Evolutionary conservation across 2,329 filamentous ascomycete genomes (phyloP).

Genomic region (Hypoxylon sp.): DNA sequence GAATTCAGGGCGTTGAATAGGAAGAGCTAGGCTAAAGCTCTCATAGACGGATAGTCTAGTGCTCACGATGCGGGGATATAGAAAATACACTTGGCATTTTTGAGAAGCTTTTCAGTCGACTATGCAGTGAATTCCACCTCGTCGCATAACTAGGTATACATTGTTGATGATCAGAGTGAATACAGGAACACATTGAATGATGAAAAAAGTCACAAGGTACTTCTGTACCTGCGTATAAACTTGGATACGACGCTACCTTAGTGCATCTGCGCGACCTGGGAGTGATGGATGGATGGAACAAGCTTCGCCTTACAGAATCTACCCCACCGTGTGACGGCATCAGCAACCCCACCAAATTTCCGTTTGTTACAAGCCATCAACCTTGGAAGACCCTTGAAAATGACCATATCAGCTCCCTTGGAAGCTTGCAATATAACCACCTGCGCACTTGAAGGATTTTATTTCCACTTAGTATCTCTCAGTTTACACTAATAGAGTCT

Average conservation of each 20-base stretch:
- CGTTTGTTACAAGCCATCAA: slow-evolving; percentile 35
- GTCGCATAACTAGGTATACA: not conserved
- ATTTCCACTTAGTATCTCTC: slow-evolving; percentile 6
- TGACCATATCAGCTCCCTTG: slow-evolving; percentile 28
- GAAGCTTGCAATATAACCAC: slow-evolving; percentile 5
- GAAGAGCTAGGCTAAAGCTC: slow-evolving; percentile 14
- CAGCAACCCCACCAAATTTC: slow-evolving; percentile 44
- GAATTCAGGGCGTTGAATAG: slow-evolving; percentile 28
- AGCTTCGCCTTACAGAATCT: slow-evolving; percentile 19
- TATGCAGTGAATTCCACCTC: not conserved
- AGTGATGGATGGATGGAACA: not conserved
- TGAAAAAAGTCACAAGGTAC: slow-evolving; percentile 9
- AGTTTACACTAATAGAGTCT: slow-evolving; percentile 24
- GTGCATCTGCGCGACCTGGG: slow-evolving; percentile 16
- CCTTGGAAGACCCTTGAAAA: slow-evolving; percentile 16
- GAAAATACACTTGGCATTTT: slow-evolving; percentile 30
- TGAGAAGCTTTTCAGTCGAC: not conserved
- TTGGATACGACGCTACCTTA: slow-evolving; percentile 6
- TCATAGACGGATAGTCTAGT: slow-evolving; percentile 1
- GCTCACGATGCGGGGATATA: slow-evolving; percentile 7
- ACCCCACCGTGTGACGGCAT: slow-evolving; percentile 48
- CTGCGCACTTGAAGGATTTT: not conserved
- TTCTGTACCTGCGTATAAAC: slow-evolving; percentile 21
- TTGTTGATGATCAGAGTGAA: not conserved
- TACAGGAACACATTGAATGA: not conserved